phyloP scores from a whole-genome alignment of 352 stramenopile genomes.

The Phytophthora tubulina region DNA sequence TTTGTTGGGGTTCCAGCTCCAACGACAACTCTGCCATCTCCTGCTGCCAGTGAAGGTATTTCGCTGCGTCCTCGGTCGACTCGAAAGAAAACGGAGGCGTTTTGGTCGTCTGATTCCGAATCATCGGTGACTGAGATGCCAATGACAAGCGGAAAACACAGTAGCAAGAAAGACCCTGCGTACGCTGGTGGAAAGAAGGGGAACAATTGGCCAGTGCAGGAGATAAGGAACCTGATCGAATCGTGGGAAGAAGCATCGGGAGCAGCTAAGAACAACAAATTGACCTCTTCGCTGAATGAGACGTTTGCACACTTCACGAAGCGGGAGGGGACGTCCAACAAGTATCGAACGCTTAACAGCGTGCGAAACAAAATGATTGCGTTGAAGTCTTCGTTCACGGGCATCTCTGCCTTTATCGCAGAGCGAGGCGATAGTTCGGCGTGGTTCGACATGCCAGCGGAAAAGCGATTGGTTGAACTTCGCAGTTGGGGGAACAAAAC shows the following conservation, averaged over 20 bases:
- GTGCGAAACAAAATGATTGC: conserved; percentile 58
- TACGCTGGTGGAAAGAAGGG: conserved; percentile 32
- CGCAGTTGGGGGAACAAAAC: conserved; percentile 45
- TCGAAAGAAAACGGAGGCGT: conserved; percentile 40
- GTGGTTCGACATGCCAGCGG: conserved; percentile 44
- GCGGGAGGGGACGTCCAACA: conserved; percentile 25
- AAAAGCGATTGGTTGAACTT: conserved; percentile 40
- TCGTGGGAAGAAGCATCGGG: conserved; percentile 42
- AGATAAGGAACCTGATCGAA: conserved; percentile 44
- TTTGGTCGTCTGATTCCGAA: conserved; percentile 50
- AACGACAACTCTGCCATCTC: conserved; percentile 21
- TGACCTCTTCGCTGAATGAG: conserved; percentile 32
- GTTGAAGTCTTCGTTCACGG: conserved; percentile 43
- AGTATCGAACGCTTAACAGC: conserved; percentile 38
- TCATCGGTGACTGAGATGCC: conserved; percentile 26
- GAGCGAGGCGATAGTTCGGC: conserved; percentile 28
- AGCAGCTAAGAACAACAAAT: conserved; percentile 20
- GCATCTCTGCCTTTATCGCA: conserved; percentile 40
- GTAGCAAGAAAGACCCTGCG: conserved; percentile 13
- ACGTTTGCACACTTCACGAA: conserved; percentile 44
- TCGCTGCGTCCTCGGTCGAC: conserved; percentile 38
- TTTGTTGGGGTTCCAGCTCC: conserved; percentile 33
- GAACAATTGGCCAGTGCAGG: conserved; percentile 43
- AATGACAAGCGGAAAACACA: conserved; percentile 3
- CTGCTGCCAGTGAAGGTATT: conserved; percentile 33